These are phyloP conservation scores for Arctostaphylos glauca DNA, from an alignment of 148 eudicot species.

Conservation along the genomic window DNA sequence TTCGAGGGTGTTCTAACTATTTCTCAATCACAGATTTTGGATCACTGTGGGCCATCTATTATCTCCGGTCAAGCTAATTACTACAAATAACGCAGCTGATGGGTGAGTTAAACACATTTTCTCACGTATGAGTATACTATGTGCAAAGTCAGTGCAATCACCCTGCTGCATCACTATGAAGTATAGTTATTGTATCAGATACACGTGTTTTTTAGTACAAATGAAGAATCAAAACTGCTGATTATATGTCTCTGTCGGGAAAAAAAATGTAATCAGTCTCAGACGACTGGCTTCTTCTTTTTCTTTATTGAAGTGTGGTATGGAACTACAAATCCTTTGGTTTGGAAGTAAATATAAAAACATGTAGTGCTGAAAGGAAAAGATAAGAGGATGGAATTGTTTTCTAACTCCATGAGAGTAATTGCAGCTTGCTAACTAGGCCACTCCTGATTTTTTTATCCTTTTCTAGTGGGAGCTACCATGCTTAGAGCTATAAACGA, in stretches of 20 bases:
- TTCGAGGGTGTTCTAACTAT: neutral
- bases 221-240: constrained; percentile 10
- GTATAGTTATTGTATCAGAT: neutral
- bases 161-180: constrained; percentile 1
- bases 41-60: constrained; percentile 57
- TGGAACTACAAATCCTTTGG: neutral
- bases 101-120: constrained; percentile 49
- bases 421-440: neutral
- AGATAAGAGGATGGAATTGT: neutral
- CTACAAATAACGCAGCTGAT: constrained; percentile 55
- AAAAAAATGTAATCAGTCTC: neutral
- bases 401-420: neutral
- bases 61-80: constrained; percentile 62
- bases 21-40: constrained; percentile 64
- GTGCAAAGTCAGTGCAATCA: neutral
- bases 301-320: neutral
- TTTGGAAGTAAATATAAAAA: neutral
- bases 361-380: neutral
- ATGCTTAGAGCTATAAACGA: neutral
- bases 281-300: neutral
- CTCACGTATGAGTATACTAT: neutral
- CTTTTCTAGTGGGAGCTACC: neutral
- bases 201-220: neutral
- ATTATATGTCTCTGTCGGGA: neutral
- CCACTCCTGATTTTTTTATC: neutral